Evolutionary conservation across 2,329 filamentous ascomycete species (phyloP), one percentile per base, ranked within the genome.

Genomic region (Pseudogymnoascus sp.): DNA sequence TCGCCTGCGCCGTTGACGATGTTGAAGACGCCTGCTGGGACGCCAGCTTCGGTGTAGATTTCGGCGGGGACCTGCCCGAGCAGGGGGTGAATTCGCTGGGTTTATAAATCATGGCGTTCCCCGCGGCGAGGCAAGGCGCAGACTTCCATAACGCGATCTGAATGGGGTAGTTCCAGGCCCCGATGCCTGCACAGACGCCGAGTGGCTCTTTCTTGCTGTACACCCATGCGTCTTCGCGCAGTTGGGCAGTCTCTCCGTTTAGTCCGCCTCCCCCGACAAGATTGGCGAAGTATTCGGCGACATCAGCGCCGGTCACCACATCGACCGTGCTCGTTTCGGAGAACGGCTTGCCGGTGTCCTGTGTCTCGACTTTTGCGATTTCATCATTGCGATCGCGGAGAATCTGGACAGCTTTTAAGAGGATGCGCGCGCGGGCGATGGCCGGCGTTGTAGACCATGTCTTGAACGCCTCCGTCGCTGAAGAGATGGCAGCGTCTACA

Each of bases 81-180:
- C n/a, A 96, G 4, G 90, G 90, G 0, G 91, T 96, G 74, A 90
- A 89, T 78, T 96, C 91, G 67, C 89, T 93, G 6, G 91, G 90
- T 76, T 96, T 96, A 78, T 96, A 96, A 49, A 96, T 84, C 88
- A 96, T 93, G 71, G 88, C 90, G 76, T 96, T 96, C 18, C 91
- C 91, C 0, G 91, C 91, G 3, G 91, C 90, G 12, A 96, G 81
- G 69, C 91, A 95, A 0, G 91, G 89, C 0, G 89, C 90, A 1
- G 89, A 92, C 75, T 96, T 96, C 91, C 91, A 96, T 1, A 96
- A 80, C 7, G 91, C 91, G 67, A 96, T 96, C 74, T 96, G 91
- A 67, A 96, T 89, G 11, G 91, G 91, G 72, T 96, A 96, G 76
- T 96, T 96, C 91, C 91, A 96, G 12, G 91, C 91, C 62, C 91